These are phyloP conservation scores for Mikania micrantha DNA, from an alignment of 129 eudicot genomes.

Conservation along the genomic window DNA sequence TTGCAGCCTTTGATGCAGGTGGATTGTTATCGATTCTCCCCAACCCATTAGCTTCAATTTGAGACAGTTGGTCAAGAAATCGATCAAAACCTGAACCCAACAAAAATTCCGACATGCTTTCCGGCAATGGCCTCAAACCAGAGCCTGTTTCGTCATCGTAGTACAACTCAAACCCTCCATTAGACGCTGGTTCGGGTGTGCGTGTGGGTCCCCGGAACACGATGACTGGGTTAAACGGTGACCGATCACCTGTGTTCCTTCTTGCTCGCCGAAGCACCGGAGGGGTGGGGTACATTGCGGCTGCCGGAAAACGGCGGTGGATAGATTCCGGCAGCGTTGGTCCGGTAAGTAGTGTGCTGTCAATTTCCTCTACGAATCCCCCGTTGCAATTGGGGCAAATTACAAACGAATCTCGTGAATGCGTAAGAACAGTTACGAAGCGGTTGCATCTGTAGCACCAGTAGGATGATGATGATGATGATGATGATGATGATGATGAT, in stretches of 20 bases:
- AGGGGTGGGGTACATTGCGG: slow-evolving; percentile 20
- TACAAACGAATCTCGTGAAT: slow-evolving; percentile 28
- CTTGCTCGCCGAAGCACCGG: slow-evolving; percentile 56
- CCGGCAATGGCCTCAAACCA: slow-evolving; percentile 56
- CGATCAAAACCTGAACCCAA: slow-evolving; percentile 80
- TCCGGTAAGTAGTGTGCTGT: slow-evolving; percentile 17
- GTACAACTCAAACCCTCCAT: slow-evolving; percentile 45
- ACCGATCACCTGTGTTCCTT: slow-evolving; percentile 55
- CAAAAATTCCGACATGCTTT: slow-evolving; percentile 62
- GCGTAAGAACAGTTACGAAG: slow-evolving; percentile 34
- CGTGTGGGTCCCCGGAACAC: slow-evolving; percentile 19
- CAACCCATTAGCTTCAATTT: slow-evolving; percentile 70
- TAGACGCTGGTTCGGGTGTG: neutral
- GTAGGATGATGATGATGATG: too few relatives aligned
- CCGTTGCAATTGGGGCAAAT: slow-evolving; percentile 68
- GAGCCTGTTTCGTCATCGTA: slow-evolving; percentile 68
- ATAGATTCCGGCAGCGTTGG: slow-evolving; percentile 9
- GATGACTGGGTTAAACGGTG: slow-evolving; percentile 50
- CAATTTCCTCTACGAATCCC: slow-evolving; percentile 66
- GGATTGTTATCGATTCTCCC: slow-evolving; percentile 50
- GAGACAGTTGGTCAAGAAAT: slow-evolving; percentile 68
- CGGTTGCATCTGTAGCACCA: slow-evolving; percentile 89
- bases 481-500: too few relatives aligned
- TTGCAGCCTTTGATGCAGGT: slow-evolving; percentile 79
- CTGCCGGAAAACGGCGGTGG: slow-evolving; percentile 19